phyloP scores from a whole-genome alignment of 2,329 filamentous ascomycete species.

The Fusarium humuli region DNA sequence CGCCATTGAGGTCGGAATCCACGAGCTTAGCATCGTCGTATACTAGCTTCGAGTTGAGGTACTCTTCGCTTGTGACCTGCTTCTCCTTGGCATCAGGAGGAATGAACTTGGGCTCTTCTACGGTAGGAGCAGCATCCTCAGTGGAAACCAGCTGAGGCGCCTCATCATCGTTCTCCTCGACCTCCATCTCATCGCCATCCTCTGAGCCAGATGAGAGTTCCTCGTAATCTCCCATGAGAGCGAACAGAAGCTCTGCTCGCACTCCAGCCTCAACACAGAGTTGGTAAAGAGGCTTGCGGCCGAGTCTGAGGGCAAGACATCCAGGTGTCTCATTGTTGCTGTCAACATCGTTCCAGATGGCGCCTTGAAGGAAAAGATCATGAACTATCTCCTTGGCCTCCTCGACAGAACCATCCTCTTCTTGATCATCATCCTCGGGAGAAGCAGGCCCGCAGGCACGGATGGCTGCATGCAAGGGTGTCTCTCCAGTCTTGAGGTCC shows the following conservation, averaged over 20 bases:
- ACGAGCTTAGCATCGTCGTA: slow-evolving; percentile 76
- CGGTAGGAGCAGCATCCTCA: slow-evolving; percentile 48
- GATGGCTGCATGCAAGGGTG: slow-evolving; percentile 90
- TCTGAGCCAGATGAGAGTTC: slow-evolving; percentile 70
- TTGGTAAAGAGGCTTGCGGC: slow-evolving; percentile 78
- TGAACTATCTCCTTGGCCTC: slow-evolving; percentile 75
- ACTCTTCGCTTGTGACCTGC: slow-evolving; percentile 72
- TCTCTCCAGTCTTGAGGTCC: slow-evolving; percentile 86
- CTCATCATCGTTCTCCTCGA: slow-evolving; percentile 56
- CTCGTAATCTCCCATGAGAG: slow-evolving; percentile 84
- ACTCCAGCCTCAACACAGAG: slow-evolving; percentile 91
- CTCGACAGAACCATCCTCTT: slow-evolving; percentile 61
- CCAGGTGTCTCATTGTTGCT: slow-evolving; percentile 88
- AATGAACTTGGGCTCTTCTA: slow-evolving; percentile 48
- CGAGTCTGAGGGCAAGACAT: slow-evolving; percentile 80
- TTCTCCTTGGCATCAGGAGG: slow-evolving; percentile 55
- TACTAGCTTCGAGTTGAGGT: slow-evolving; percentile 74
- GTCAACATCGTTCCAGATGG: slow-evolving; percentile 98
- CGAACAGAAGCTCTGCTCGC: slow-evolving; percentile 87
- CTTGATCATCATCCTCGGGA: slow-evolving; percentile 47
- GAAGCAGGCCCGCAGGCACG: slow-evolving; percentile 71
- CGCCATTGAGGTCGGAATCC: slow-evolving; percentile 80
- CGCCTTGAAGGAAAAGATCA: slow-evolving; percentile 85
- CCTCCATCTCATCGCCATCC: slow-evolving; percentile 61
- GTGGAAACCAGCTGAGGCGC: slow-evolving; percentile 49